Evolutionary conservation across 805 yeast species (phyloP), one percentile per base, ranked within the genome.

Genomic region (Candida xyloterini): DNA sequence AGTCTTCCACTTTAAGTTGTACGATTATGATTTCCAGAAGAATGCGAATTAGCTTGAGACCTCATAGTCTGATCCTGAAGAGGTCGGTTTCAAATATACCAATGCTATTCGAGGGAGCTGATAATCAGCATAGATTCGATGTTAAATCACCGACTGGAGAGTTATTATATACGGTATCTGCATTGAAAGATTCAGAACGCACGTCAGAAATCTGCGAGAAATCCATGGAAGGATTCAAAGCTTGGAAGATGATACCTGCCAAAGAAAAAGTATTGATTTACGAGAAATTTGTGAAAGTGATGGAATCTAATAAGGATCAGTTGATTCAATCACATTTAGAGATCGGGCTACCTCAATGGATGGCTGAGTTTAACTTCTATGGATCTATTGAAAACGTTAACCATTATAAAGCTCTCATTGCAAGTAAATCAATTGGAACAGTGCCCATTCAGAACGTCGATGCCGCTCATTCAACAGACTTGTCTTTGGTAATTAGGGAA

Each of bases 261-360:
- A 39, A 27, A 20, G 38, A 33, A 15, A 39, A 33, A n/a, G 11
- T 29, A 10, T 15, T 23, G 21, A 33, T 39, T 7, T 28, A 16
- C 20, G 38, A 33, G 24, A 33, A 26, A 14, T 10, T 39, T 10
- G 11, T 24, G 1, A 13, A n/a, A 11, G 25, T 22, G 9, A 13
- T 39, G 15, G 13, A 21, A 10, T 15, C 28, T 11, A 20, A 16
- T 11, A 49, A 51, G 39, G 40, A 48, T 7, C 48, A 52, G 13
- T 20, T 57, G 7, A 38, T 45, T 6, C 28, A 45, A 10, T 53
- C 57, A 9, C 67, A 62, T 35, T n/a, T 30, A 21, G 62, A 62
- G 13, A 62, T 63, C 13, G 73, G 74, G 0, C 43, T 58, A 2
- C 62, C 71, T 1, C 23, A 24, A 4, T 63, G 69, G 69, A 63